Evolutionary conservation across 805 yeast genomes (phyloP).

Genomic region (Kregervanrija pseudodelftensis): DNA sequence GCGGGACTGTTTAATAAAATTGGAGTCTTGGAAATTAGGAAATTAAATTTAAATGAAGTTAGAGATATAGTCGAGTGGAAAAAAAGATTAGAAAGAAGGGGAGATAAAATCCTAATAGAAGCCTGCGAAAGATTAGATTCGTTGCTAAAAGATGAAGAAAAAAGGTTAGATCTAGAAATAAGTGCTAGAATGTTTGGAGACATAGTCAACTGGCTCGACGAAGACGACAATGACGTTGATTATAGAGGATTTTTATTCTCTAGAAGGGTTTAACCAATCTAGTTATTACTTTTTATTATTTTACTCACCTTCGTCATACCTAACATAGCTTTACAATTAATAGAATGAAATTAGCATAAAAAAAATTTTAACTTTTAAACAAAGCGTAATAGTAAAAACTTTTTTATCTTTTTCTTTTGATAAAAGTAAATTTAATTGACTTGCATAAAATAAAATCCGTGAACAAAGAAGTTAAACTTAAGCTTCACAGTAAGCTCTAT

Average conservation of each 20-base stretch:
- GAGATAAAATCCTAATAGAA: conserved; percentile 55
- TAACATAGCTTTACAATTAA: too few relatives aligned
- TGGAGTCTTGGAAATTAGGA: conserved; percentile 71
- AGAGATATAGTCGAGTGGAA: conserved; percentile 65
- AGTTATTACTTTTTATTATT: background rate
- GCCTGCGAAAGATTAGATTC: conserved; percentile 66
- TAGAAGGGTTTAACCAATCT: conserved; percentile 2
- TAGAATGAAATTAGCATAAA: too few relatives aligned
- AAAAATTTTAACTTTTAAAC: too few relatives aligned
- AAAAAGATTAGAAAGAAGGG: conserved; percentile 35
- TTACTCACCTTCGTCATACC: too few relatives aligned
- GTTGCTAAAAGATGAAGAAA: conserved; percentile 54
- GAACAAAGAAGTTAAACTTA: conserved; percentile 10
- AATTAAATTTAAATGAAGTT: conserved; percentile 52
- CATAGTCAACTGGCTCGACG: conserved; percentile 55
- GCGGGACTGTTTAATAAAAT: conserved; percentile 48
- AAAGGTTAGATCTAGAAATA: conserved; percentile 46
- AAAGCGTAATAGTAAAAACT: too few relatives aligned
- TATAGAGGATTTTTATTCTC: conserved; percentile 6
- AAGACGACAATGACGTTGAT: conserved; percentile 22
- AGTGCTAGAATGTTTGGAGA: conserved; percentile 56
- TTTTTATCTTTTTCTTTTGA: too few relatives aligned
- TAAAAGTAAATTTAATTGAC: too few relatives aligned
- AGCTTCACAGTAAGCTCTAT: conserved; percentile 86
- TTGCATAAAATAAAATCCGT: too few relatives aligned